Evolutionary conservation across 208 protist species (phyloP).

Genomic region (Leishmania martiniquensis): DNA sequence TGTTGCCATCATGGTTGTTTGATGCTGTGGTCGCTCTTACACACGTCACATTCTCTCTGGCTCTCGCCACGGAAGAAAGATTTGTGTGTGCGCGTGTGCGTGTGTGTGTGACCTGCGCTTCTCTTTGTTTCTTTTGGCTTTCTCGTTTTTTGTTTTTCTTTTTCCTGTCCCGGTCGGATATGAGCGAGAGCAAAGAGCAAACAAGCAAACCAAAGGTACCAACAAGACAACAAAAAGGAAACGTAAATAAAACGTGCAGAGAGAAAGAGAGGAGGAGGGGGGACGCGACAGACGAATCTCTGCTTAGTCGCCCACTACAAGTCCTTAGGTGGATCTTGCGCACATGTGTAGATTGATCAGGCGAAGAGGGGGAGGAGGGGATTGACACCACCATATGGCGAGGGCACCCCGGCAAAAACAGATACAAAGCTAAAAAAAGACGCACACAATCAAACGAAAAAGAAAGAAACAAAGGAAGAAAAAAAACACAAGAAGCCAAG

Average conservation of each 20-base stretch:
- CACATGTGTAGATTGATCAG: background rate
- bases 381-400: too few relatives aligned
- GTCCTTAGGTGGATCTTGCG: conserved; percentile 6
- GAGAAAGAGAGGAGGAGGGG: too few relatives aligned
- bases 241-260: background rate
- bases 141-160: background rate
- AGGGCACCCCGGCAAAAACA: too few relatives aligned
- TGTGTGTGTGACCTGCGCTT: too few relatives aligned
- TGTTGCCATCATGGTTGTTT: too few relatives aligned
- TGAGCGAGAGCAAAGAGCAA: background rate
- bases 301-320: conserved; percentile 8
- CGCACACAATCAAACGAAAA: too few relatives aligned
- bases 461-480: background rate
- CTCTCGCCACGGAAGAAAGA: background rate
- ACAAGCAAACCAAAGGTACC: too few relatives aligned
- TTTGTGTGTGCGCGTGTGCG: too few relatives aligned
- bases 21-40: background rate
- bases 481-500: background rate
- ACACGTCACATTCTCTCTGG: background rate
- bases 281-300: too few relatives aligned
- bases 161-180: background rate
- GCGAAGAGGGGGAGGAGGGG: too few relatives aligned
- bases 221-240: background rate
- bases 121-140: background rate
- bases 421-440: too few relatives aligned